Base-by-base conservation (phyloP, 768 basidiomycete species). In the Agaricus bisporus region DNA sequence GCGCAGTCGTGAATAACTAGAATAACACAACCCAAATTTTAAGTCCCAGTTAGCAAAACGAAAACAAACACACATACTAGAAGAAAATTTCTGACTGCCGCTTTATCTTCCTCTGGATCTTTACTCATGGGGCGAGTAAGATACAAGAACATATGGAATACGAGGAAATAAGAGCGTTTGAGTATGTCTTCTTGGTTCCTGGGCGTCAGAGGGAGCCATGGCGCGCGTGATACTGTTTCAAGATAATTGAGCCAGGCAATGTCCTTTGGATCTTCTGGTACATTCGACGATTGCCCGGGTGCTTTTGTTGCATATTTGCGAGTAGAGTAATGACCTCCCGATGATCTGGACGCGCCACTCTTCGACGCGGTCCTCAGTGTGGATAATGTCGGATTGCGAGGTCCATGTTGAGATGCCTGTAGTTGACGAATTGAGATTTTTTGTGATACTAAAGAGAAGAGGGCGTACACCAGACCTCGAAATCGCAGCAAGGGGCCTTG, bases 141-240 rank as follows among this genome's bases (percentile, higher is more conserved):
- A 18, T 58, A 58, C 1, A 51, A 12, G 9, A 55, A 46, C 8
- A 55, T 51, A 25, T 51, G 53, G 36, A 55, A 43, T 7, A 58
- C 17, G 15, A 55, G 32, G 3, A 44, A 32, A 37, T 51, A 58
- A 12, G 54, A 41, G 12, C 44, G 48, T n/a, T 28, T 12, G n/a
- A 58, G 49, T 36, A 48, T 26, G n/a, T 58, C 49, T 4, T 35
- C 29, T 6, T 42, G 42, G 26, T 51, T 38, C 4, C 43, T n/a
- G 5, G 57, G 57, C 6, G 44, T 36, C 1, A 37, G 41, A 9
- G n/a, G 11, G 15, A 58, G 48, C 57, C 57, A 58, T 15, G 48
- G 37, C 4, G 54, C 54, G 11, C 44, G 28, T 1, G 57, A 41
- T 2, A 35, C 37, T 15, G 32, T 39, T 51, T 58, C 57, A 12